Evolutionary conservation across 2,329 filamentous ascomycete species (phyloP).

Genomic region (Paecilomyces sp.): DNA sequence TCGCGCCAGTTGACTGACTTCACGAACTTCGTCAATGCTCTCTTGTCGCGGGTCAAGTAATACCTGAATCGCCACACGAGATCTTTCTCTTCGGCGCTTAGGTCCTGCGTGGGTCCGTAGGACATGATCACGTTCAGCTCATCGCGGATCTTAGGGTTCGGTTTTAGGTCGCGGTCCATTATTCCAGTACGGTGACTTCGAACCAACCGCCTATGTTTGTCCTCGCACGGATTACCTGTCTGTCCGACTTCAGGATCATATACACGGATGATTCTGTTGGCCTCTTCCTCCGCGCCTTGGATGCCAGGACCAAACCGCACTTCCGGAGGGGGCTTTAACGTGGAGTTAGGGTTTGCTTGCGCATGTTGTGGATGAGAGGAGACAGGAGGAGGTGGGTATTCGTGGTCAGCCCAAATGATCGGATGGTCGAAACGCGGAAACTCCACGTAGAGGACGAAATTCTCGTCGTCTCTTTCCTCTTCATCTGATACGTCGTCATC

Average conservation of each 20-base stretch:
- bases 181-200: conserved; percentile 90
- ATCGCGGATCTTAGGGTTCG: conserved; percentile 91
- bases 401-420: conserved; percentile 87
- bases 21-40: conserved; percentile 90
- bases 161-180: conserved; percentile 88
- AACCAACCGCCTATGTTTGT: conserved; percentile 86
- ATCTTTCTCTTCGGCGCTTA: conserved; percentile 89
- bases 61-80: conserved; percentile 97
- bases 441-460: conserved; percentile 82
- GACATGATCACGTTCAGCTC: conserved; percentile 86
- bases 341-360: conserved; percentile 59
- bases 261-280: conserved; percentile 64
- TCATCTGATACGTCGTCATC: conserved; percentile 34
- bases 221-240: conserved; percentile 86
- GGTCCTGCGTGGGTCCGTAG: conserved; percentile 82
- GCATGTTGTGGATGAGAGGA: conserved; percentile 63
- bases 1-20: conserved; percentile 96
- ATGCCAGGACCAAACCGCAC: conserved; percentile 89
- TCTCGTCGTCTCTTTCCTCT: conserved; percentile 47
- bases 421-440: conserved; percentile 93
- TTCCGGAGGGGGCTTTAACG: conserved; percentile 74
- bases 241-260: conserved; percentile 92
- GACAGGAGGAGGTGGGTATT: conserved; percentile 79
- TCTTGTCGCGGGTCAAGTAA: conserved; percentile 85
- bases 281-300: conserved; percentile 52